These are phyloP conservation scores for Solanum arcanum DNA, from an alignment of 257 asterid genomes.

Conservation along the genomic window DNA sequence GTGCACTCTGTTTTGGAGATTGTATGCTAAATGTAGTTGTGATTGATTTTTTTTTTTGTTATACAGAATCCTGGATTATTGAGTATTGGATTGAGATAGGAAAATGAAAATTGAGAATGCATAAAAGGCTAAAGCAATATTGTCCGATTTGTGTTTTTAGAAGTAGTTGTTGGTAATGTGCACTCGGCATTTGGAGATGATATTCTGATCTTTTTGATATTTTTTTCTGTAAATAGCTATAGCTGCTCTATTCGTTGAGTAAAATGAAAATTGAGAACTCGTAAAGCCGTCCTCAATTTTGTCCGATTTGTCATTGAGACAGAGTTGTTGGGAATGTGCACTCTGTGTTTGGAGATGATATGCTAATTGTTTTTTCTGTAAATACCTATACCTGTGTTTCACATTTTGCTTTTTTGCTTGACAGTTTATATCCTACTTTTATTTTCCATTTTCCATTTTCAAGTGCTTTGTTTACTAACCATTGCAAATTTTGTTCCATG, in stretches of 20 bases:
- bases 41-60: not conserved
- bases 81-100: not conserved
- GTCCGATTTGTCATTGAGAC: not conserved
- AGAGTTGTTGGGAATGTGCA: not conserved
- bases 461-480: not conserved
- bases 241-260: not conserved
- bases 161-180: not conserved
- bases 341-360: not conserved
- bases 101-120: not conserved
- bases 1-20: not conserved
- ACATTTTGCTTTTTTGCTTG: not conserved
- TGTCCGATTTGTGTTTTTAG: not conserved
- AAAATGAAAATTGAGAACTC: not conserved
- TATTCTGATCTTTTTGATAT: not conserved
- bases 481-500: not conserved
- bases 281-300: not conserved
- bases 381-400: not conserved
- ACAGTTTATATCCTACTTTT: not conserved
- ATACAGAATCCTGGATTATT: not conserved
- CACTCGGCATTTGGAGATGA: not conserved
- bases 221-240: not conserved
- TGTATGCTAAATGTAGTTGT: not conserved
- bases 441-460: not conserved
- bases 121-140: not conserved
- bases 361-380: not conserved